Evolutionary conservation across 2,329 filamentous ascomycete species (phyloP), one percentile per base, ranked within the genome.

Genomic region (Trichoderma simmonsii): DNA sequence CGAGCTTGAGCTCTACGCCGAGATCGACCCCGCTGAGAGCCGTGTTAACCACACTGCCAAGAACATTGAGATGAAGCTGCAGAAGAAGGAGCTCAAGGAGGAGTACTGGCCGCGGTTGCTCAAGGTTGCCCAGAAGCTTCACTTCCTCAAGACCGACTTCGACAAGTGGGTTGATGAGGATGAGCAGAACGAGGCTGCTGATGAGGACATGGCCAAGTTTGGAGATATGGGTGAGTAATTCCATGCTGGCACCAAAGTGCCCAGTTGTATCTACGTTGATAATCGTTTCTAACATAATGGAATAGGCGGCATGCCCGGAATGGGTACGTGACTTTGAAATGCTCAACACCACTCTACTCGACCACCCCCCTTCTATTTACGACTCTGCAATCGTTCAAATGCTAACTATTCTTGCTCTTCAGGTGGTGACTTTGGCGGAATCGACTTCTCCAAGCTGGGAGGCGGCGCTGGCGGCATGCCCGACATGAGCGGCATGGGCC

Each of bases 131-230:
- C 92, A 93, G 88, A 97, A 94, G 87, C 85, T 93, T 70, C 96
- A 98, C 86, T 99, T 94, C 89, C 85, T 99, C 80, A 97, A 97
- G 91, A 98, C 96, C 75, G 92, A 99, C 86, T 99, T 99, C 79
- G 95, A 98, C 87, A 98, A 97, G 92, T 98, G 95, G 95, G 93
- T 97, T 79, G 95, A 98, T 77, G 94, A 98, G 89, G 95, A 99
- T 81, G 96, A 99, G 89, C 96, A 99, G 86, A 92, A 98, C 80
- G 94, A 94, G 83, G 91, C 89, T 73, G 86, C 89, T 63, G 94
- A 97, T 75, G 94, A 97, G 71, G 95, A 97, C 82, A 84, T 91
- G 77, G 89, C 88, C 75, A 86, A 90, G 81, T 90, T 89, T 77
- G 89, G 87, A 72, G 89, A 89, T 75, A 92, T 90, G 89, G 87